Percentiles rank a stretch among this genome's conserved stretches.
phyloP scores from a whole-genome alignment of 805 yeast species.

The Candida schatavii region DNA sequence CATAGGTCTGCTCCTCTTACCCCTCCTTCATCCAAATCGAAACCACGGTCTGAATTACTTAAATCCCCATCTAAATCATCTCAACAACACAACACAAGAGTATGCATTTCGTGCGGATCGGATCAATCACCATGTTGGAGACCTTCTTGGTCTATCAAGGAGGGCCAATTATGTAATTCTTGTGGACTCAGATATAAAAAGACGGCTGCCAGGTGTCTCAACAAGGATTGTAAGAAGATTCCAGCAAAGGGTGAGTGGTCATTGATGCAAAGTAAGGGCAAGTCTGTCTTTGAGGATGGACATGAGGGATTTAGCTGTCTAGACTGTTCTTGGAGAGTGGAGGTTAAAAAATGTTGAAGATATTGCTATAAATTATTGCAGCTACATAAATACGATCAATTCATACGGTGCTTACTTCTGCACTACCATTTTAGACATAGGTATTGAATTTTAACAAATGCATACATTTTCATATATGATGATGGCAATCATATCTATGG shows the following conservation, averaged over 20 bases:
- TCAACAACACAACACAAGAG: slow-evolving; percentile 39
- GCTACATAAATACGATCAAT: no score
- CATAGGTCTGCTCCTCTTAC: slow-evolving; percentile 39
- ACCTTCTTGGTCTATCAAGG: slow-evolving; percentile 88
- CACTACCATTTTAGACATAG: no score
- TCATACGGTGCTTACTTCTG: no score
- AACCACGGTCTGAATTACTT: slow-evolving; percentile 27
- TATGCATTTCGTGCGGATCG: slow-evolving; percentile 87
- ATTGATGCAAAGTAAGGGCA: slow-evolving; percentile 74
- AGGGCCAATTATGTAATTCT: slow-evolving; percentile 95
- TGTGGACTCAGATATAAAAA: slow-evolving; percentile 94
- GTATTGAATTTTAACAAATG: not conserved
- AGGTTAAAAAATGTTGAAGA: slow-evolving; percentile 25
- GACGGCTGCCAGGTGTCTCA: slow-evolving; percentile 87
- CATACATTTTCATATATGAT: no score
- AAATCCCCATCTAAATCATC: slow-evolving; percentile 31
- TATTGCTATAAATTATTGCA: not conserved
- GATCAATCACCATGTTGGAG: slow-evolving; percentile 97
- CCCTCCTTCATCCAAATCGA: slow-evolving; percentile 35
- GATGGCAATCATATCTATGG: no score
- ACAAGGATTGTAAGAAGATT: slow-evolving; percentile 71
- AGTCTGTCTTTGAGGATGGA: slow-evolving; percentile 38
- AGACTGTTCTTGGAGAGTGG: slow-evolving; percentile 43
- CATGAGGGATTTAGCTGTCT: slow-evolving; percentile 38
- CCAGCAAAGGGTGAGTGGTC: slow-evolving; percentile 98